phyloP scores from a whole-genome alignment of 345 rosid species.

The Hypericum androsaemum region DNA sequence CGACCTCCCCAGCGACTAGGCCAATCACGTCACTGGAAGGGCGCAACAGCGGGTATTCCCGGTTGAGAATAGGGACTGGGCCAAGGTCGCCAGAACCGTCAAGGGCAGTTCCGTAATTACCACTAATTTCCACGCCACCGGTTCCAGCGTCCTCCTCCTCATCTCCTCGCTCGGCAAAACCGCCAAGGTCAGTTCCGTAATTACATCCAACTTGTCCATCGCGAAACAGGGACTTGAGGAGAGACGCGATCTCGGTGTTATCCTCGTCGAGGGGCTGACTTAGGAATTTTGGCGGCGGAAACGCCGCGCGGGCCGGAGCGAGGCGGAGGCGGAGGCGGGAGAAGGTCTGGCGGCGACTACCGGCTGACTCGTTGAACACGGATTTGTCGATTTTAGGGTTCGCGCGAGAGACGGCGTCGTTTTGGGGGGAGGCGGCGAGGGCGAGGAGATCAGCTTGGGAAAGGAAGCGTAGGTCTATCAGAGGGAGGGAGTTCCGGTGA shows the following conservation, averaged over 20 bases:
- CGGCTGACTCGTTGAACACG: slow-evolving; percentile 93
- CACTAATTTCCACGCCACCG: slow-evolving; percentile 31
- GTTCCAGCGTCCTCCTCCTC: slow-evolving; percentile 11
- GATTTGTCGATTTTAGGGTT: slow-evolving; percentile 78
- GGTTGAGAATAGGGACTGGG: background rate
- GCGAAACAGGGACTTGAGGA: slow-evolving; percentile 49
- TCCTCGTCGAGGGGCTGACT: slow-evolving; percentile 37
- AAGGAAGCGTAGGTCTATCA: slow-evolving; percentile 21
- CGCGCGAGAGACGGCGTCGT: slow-evolving; percentile 30
- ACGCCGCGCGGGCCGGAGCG: slow-evolving; percentile 10
- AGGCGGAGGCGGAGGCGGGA: slow-evolving; percentile 59
- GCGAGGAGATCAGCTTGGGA: slow-evolving; percentile 12
- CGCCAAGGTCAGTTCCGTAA: too few relatives aligned
- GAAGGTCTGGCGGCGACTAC: slow-evolving; percentile 87
- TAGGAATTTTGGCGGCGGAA: slow-evolving; percentile 16
- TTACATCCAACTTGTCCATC: too few relatives aligned
- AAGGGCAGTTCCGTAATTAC: slow-evolving; percentile 4
- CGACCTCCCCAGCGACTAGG: slow-evolving; percentile 9
- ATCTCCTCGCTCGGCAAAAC: slow-evolving; percentile 4
- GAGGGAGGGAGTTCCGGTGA: too few relatives aligned
- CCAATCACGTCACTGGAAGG: slow-evolving; percentile 11
- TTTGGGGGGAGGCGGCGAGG: slow-evolving; percentile 9
- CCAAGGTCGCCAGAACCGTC: background rate
- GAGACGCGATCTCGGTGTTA: slow-evolving; percentile 30
- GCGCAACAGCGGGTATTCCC: slow-evolving; percentile 6